phyloP scores from a whole-genome alignment of 208 protist genomes.

The Herpetomonas samuelpessoai region DNA sequence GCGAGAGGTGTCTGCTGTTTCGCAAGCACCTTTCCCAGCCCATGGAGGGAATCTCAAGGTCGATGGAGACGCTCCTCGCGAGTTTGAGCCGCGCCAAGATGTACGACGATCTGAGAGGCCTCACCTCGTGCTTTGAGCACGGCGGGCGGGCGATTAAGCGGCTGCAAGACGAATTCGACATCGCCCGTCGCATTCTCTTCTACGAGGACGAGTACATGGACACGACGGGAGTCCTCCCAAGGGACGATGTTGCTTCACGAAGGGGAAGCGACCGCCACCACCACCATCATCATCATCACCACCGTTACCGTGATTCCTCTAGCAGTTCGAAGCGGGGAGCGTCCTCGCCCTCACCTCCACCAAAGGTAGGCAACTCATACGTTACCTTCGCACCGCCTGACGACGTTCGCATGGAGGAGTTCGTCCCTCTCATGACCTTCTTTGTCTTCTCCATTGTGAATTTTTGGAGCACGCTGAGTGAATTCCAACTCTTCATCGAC shows the following conservation, averaged over 20 bases:
- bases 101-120: conserved; percentile 36
- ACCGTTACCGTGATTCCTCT: neutral
- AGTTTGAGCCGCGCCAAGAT: conserved; percentile 38
- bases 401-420: conserved; percentile 63
- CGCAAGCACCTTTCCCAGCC: conserved; percentile 43
- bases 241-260: too few relatives aligned
- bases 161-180: conserved; percentile 66
- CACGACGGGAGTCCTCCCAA: too few relatives aligned
- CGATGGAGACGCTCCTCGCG: conserved; percentile 50
- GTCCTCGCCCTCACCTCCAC: too few relatives aligned
- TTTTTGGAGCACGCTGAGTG: conserved; percentile 61
- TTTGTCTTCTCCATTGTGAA: conserved; percentile 82
- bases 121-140: conserved; percentile 45
- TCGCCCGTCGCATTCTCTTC: conserved; percentile 50
- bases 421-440: conserved; percentile 78
- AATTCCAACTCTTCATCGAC: conserved; percentile 39
- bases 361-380: too few relatives aligned
- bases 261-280: conserved; percentile 5
- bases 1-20: conserved; percentile 47
- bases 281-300: neutral
- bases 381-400: neutral
- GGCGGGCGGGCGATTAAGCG: conserved; percentile 41
- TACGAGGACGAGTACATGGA: conserved; percentile 52
- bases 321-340: too few relatives aligned
- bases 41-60: conserved; percentile 52